Percentiles rank a stretch among this genome's conserved stretches.
phyloP scores from a whole-genome alignment of 495 filamentous ascomycete species.

The Elaphomyces granulatus region DNA sequence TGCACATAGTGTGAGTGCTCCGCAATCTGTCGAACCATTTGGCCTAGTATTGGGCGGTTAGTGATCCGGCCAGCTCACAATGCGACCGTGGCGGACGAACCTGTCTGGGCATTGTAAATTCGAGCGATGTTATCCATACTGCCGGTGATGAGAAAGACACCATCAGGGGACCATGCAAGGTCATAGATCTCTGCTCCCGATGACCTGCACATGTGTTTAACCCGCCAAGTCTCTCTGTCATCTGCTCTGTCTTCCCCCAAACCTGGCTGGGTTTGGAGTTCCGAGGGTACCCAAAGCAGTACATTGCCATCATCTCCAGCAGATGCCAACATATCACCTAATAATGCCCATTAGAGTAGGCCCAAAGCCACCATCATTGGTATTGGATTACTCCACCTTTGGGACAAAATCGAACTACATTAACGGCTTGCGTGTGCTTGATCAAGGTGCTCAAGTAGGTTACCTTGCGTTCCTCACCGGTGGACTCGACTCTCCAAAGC shows the following conservation, averaged over 20 bases:
- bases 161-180: constrained; percentile 95
- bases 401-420: constrained; percentile 92
- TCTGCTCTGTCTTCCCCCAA: constrained; percentile 78
- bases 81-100: constrained; percentile 35
- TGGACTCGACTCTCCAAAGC: constrained; percentile 80
- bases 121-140: constrained; percentile 98
- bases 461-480: constrained; percentile 76
- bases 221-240: constrained; percentile 92
- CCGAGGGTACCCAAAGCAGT: constrained; percentile 84
- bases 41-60: constrained; percentile 36
- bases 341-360: too few relatives aligned
- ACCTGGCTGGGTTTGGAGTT: constrained; percentile 44
- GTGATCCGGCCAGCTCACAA: constrained; percentile 1
- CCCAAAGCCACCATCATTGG: too few relatives aligned
- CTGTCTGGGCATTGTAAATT: constrained; percentile 90
- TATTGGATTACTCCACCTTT: constrained; percentile 55
- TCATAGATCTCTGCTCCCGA: constrained; percentile 93
- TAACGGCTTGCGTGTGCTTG: constrained; percentile 95
- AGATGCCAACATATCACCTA: constrained; percentile 85
- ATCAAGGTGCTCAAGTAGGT: constrained; percentile 80
- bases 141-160: constrained; percentile 89
- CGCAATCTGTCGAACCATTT: constrained; percentile 88
- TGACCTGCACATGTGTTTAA: constrained; percentile 94
- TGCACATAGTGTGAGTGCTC: constrained; percentile 99
- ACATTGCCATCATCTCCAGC: constrained; percentile 97